phyloP scores from a whole-genome alignment of 1,139 yeast species.

The Dujonia santamariae region DNA sequence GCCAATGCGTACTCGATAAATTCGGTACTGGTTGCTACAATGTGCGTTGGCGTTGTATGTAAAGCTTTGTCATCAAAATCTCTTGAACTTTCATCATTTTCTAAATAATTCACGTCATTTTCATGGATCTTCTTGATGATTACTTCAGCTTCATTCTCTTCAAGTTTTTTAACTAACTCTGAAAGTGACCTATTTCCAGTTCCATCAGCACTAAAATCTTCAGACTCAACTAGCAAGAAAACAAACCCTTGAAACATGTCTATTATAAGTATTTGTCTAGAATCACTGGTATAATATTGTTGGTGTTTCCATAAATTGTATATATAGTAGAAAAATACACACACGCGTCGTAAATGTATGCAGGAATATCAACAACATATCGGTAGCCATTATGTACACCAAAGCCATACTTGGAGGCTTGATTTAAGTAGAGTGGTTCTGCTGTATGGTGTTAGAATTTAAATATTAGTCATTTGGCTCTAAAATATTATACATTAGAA shows the following conservation, averaged over 20 bases:
- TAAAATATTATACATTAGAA: too few relatives aligned
- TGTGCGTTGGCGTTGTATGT: constrained; percentile 43
- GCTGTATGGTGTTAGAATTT: too few relatives aligned
- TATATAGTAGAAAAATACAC: too few relatives aligned
- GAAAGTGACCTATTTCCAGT: constrained; percentile 10
- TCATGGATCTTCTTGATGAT: constrained; percentile 23
- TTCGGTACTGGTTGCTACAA: constrained; percentile 51
- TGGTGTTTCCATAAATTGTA: too few relatives aligned
- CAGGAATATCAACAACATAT: constrained; percentile 1
- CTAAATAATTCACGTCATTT: constrained; percentile 22
- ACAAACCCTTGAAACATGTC: constrained; percentile 36
- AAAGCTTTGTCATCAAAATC: too few relatives aligned
- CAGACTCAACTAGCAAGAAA: constrained; percentile 40
- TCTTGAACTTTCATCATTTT: constrained; percentile 9
- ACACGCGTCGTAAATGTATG: too few relatives aligned
- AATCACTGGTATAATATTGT: too few relatives aligned
- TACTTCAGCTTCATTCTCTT: constrained; percentile 22
- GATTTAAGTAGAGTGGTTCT: too few relatives aligned
- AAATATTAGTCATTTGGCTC: too few relatives aligned
- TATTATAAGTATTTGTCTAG: too few relatives aligned
- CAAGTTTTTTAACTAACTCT: constrained; percentile 15
- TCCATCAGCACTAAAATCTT: neutral
- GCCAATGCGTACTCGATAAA: constrained; percentile 56
- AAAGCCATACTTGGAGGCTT: too few relatives aligned
- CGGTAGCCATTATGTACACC: too few relatives aligned